Evolutionary conservation across 129 eudicot genomes (phyloP).

Genomic region (Erigeron canadensis): DNA sequence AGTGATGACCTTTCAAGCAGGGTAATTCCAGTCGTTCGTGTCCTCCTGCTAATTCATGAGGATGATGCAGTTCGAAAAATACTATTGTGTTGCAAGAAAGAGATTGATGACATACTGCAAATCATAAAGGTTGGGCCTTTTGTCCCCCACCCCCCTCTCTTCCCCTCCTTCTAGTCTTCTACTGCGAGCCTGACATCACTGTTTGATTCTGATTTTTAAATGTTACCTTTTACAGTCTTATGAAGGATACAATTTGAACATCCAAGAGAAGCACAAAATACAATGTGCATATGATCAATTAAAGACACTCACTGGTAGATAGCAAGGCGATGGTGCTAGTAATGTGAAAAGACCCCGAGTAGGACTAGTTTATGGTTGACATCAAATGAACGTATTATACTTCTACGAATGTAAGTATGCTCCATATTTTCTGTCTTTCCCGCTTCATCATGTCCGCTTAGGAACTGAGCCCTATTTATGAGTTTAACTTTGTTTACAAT

Average conservation of each 20-base stretch:
- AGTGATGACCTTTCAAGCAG: constrained; percentile 40
- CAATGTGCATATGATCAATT: constrained; percentile 50
- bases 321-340: neutral
- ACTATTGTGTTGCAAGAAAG: constrained; percentile 45
- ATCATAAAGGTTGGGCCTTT: neutral
- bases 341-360: neutral
- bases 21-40: constrained; percentile 45
- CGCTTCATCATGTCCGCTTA: constrained; percentile 10
- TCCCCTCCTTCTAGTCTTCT: no score
- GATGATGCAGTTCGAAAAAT: constrained; percentile 45
- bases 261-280: constrained; percentile 57
- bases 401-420: constrained; percentile 37
- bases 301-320: constrained; percentile 34
- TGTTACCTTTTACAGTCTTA: neutral
- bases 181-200: no score
- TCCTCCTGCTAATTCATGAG: constrained; percentile 42
- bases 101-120: constrained; percentile 46
- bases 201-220: neutral
- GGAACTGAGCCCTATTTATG: neutral
- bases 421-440: constrained; percentile 5
- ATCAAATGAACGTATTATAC: neutral
- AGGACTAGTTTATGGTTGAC: no score
- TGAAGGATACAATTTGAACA: constrained; percentile 24
- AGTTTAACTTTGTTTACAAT: neutral
- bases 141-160: no score